Evolutionary conservation across 768 basidiomycete genomes (phyloP), one percentile per base, ranked within the genome.

Genomic region (Pisolithus sp.): DNA sequence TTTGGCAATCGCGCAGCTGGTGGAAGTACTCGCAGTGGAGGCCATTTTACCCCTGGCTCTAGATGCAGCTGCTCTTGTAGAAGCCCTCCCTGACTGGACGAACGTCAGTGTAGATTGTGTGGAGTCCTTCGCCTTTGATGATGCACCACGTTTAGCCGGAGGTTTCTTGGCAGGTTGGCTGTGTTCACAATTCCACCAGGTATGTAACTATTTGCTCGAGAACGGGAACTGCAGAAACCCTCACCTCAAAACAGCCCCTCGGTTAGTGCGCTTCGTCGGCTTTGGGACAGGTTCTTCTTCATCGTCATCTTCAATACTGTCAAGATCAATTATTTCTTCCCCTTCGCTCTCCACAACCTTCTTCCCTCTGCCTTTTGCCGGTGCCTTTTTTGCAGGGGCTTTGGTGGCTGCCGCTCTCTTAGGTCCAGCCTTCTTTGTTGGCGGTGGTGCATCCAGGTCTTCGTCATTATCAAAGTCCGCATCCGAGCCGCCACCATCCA

Each of bases 11-110:
- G 24, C 24, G 23, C 18, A 21, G 17, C 9, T 24, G 23, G 26
- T 44, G 5, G 5, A 54, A 17, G 20, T 48, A 67, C 73, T 53
- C 46, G 78, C 76, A 49, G 65, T 63, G 36, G 60, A 69, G 3
- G 80, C 76, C 68, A 86, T 78, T 67, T 71, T 87, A 40, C 78
- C 77, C 59, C 74, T 79, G 9, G 89, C 85, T 59, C 73, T 82
- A 17, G 81, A 74, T 7, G 89, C 88, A 13, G 89, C 88, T 0
- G 85, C 76, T 48, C 88, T 68, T 1, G 82, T 80, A 15, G 82
- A 77, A 31, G 59, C 65, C 7, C 83, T 71, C 7, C 78, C 77
- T 28, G 76, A 73, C 9, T 86, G 82, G 0, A 82, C 78, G 55
- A 89, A 89, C 34, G 69, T 78, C 49, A 89, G 65, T 40, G 81